Evolutionary conservation across 805 yeast genomes (phyloP), one percentile per base, ranked within the genome.

Genomic region (Saccharomycopsis sp.): DNA sequence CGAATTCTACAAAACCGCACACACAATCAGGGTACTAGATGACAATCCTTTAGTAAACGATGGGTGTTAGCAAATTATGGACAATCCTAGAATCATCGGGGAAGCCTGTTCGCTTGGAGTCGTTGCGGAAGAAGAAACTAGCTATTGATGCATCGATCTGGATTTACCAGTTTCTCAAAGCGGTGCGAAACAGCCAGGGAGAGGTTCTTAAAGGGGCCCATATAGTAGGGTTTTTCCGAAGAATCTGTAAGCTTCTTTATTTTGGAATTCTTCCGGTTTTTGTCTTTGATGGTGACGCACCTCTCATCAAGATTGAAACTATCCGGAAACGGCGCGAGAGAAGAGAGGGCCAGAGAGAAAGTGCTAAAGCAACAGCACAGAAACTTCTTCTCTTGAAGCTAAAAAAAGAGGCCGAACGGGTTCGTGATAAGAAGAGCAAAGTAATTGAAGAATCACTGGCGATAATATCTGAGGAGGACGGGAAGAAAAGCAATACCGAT

Each of bases 121-220:
- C 95, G 0, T 76, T 94, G 40, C 80, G 87, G 21, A 83, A 91
- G 58, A 87, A 85, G 67, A 76, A 79, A 55, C 74, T 94, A 65
- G 99, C 99, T 0, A 92, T 94, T 5, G 99, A 94, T 75, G 99
- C 99, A 0, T 92, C 98, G 1, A 94, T 94, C 62, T 94, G 99
- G 99, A 87, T 94, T 56, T 94, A 94, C 68, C 99, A 94, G 70
- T 94, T 94, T 67, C 75, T 94, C 62, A 94, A 92, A 69, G 98
- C 98, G 0, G 95, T 94, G 21, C 79, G 98, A 64, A 96, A 91
- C 68, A 73, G 81, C 46, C 86, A 87, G 34, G 99, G 98, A 5
- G 47, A 47, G n/a, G 80, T 89, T 0, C 69, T 91, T 60, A 77
- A 79, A 34, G 87, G 84, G 61, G 85, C 97, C 0, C 99, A 94